These are phyloP conservation scores for Leucocoprinus birnbaumii DNA, from an alignment of 768 basidiomycete genomes.

Conservation along the genomic window DNA sequence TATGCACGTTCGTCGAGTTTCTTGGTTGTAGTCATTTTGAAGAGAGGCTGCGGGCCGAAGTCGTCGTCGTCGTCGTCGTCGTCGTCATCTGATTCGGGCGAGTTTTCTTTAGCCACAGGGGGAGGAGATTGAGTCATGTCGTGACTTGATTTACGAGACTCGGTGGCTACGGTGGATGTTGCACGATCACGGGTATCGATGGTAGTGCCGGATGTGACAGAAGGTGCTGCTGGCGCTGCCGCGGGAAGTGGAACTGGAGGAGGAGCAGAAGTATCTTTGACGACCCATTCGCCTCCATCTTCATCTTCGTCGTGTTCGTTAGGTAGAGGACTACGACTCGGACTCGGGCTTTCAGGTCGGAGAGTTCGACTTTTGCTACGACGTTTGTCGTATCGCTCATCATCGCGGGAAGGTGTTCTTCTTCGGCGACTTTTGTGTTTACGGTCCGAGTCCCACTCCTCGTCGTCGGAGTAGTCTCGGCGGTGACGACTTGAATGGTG, in stretches of 20 bases:
- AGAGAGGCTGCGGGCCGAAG: constrained; percentile 75
- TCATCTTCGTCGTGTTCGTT: constrained; percentile 24
- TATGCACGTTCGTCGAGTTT: constrained; percentile 82
- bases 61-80: constrained; percentile 54
- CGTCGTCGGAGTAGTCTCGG: constrained; percentile 19
- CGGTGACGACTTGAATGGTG: constrained; percentile 9
- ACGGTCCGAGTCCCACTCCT: constrained; percentile 29
- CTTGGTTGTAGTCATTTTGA: constrained; percentile 39
- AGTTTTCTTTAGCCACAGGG: no score
- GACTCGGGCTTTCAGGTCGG: constrained; percentile 21
- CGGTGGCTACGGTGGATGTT: background rate
- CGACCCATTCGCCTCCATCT: constrained; percentile 25
- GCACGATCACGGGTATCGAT: background rate
- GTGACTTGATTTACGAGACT: background rate
- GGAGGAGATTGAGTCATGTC: background rate
- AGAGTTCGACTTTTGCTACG: constrained; percentile 3
- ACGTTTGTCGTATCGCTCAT: background rate
- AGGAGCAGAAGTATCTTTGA: constrained; percentile 4
- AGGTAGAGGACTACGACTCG: constrained; percentile 24
- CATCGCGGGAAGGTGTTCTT: background rate
- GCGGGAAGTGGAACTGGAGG: constrained; percentile 13
- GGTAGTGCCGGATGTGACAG: background rate
- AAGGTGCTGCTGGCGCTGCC: constrained; percentile 7
- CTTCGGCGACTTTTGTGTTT: constrained; percentile 22
- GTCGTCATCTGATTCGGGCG: no score